Evolutionary conservation across 768 basidiomycete species (phyloP).

Genomic region (Russula foetens): DNA sequence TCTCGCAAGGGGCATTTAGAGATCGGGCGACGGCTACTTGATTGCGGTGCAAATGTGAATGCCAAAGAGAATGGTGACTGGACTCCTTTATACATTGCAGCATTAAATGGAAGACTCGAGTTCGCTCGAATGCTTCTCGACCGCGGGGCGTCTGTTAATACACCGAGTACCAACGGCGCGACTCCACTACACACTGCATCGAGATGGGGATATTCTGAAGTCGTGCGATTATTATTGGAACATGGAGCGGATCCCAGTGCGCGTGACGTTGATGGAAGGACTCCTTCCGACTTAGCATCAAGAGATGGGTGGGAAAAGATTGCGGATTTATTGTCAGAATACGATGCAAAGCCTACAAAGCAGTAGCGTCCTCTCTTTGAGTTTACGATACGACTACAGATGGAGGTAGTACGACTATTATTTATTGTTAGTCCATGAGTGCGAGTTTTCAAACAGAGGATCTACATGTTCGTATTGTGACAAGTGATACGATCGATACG

Average conservation of each 20-base stretch:
- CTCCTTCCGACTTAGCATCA: neutral
- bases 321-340: neutral
- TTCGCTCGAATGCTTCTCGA: neutral
- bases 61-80: fast-evolving
- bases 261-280: neutral
- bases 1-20: neutral
- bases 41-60: neutral
- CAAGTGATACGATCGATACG: no score
- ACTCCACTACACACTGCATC: no score
- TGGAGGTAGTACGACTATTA: no score
- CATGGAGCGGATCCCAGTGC: neutral
- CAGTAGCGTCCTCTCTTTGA: neutral
- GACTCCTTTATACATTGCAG: neutral
- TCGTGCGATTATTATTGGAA: neutral
- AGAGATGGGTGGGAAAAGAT: neutral
- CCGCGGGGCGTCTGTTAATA: no score
- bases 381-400: no score
- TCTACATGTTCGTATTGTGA: no score
- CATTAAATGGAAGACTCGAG: neutral
- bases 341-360: neutral
- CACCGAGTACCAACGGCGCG: no score
- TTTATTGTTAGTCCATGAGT: no score
- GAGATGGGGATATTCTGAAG: no score
- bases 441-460: no score
- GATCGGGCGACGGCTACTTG: neutral